Evolutionary conservation across 2,329 filamentous ascomycete genomes (phyloP).

Genomic region (Aaosphaeria arxii): DNA sequence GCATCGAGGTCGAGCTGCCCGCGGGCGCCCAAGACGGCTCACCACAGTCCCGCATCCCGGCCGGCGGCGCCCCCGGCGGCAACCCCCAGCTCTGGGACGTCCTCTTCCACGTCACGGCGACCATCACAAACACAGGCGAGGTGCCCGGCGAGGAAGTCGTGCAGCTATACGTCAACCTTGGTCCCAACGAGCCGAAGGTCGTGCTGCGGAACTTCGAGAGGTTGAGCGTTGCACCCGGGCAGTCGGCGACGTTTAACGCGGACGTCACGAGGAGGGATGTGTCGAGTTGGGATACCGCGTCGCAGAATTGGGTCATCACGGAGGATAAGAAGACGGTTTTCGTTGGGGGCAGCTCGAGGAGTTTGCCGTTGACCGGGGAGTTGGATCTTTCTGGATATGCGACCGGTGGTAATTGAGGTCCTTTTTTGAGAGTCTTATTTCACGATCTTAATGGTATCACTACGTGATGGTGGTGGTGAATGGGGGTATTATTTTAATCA

Average conservation of each 20-base stretch:
- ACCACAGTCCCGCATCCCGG: slow-evolving; percentile 58
- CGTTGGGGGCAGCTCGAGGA: slow-evolving; percentile 59
- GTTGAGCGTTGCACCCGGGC: slow-evolving; percentile 67
- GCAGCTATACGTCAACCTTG: slow-evolving; percentile 75
- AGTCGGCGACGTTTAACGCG: slow-evolving; percentile 63
- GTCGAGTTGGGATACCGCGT: slow-evolving; percentile 76
- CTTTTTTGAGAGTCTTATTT: too few relatives aligned
- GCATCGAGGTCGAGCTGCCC: slow-evolving; percentile 58
- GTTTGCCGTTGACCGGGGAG: slow-evolving; percentile 46
- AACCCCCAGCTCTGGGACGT: slow-evolving; percentile 65
- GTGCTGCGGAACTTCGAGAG: slow-evolving; percentile 80
- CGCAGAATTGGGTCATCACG: slow-evolving; percentile 80
- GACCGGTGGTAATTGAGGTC: neutral
- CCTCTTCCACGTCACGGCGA: slow-evolving; percentile 64
- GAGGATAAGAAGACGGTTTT: slow-evolving; percentile 57
- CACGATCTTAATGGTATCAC: too few relatives aligned
- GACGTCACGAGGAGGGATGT: slow-evolving; percentile 76
- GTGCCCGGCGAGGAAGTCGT: slow-evolving; percentile 67
- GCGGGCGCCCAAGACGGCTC: slow-evolving; percentile 54
- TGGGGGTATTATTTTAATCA: too few relatives aligned
- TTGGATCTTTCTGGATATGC: slow-evolving; percentile 19
- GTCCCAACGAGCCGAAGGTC: slow-evolving; percentile 64
- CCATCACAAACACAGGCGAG: slow-evolving; percentile 68
- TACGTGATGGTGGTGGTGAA: neutral
- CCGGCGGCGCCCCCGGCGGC: slow-evolving; percentile 62